Percentiles rank a stretch among this genome's conserved stretches.
Evolutionary conservation across 352 stramenopile species (phyloP).

Genomic region (Phytopythium boreale): DNA sequence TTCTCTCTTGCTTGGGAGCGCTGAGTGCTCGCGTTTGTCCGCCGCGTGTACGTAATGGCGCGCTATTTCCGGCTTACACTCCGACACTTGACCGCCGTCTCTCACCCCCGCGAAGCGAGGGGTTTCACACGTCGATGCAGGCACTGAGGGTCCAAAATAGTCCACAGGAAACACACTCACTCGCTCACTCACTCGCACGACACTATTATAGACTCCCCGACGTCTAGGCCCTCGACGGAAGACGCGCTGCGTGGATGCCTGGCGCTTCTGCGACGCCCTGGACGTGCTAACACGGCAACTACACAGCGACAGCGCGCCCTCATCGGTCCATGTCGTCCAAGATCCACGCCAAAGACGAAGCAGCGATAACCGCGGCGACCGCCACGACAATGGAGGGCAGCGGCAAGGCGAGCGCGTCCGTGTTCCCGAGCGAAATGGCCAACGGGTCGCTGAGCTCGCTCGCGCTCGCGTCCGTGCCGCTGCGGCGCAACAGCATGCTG

Average conservation of each 20-base stretch:
- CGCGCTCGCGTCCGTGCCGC: constrained; percentile 16
- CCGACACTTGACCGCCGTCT: too few relatives aligned
- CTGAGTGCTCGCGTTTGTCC: too few relatives aligned
- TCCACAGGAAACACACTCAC: background rate
- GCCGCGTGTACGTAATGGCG: too few relatives aligned
- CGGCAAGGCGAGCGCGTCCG: constrained; percentile 13
- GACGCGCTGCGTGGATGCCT: background rate
- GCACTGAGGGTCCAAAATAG: background rate
- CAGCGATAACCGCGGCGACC: background rate
- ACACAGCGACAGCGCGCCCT: background rate
- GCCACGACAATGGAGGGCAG: background rate
- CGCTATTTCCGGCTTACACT: background rate
- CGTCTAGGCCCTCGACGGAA: background rate
- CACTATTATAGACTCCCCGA: background rate
- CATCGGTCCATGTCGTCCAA: constrained; percentile 9
- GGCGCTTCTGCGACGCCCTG: background rate
- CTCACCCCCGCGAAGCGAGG: background rate
- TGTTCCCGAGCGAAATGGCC: constrained; percentile 28
- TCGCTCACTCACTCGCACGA: too few relatives aligned
- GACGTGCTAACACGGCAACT: background rate
- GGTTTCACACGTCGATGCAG: background rate
- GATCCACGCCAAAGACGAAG: constrained; percentile 10
- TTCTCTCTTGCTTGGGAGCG: too few relatives aligned
- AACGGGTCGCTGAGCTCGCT: constrained; percentile 31
- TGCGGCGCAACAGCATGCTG: constrained; percentile 27